Evolutionary conservation across 2,329 filamentous ascomycete genomes (phyloP), one percentile per base, ranked within the genome.

Genomic region (Shiraia bambusicola): DNA sequence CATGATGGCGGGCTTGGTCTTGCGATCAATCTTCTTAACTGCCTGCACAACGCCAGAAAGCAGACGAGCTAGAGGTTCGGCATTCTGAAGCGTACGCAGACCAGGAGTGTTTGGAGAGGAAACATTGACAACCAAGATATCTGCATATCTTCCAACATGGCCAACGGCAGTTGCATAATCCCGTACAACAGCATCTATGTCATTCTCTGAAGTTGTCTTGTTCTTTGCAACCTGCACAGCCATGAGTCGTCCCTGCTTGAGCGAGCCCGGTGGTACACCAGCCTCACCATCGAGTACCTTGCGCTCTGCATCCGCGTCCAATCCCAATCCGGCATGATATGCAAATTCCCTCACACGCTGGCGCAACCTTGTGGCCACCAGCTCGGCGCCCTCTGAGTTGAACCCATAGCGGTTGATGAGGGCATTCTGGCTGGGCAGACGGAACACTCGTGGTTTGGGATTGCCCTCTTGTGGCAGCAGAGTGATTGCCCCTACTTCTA

Each of bases 171-270:
- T 88, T n/a, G 93, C 87, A 64, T 97, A 96, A 57, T 86, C 81
- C 16, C 80, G 78, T 36, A 78, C 82, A 12, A 97, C 86, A 24
- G 90, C 91, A 29, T 86, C 80, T 46, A 95, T 85, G 63, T 97
- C 88, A 34, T 78, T 77, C 63, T 94, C 91, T 14, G 89, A 83
- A 0, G 93, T 98, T 33, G 81, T 77, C 76, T 96, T 97, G 74
- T 97, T 97, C 82, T 98, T 98, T 37, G 92, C 91, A 29, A 97
- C 82, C 72, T 98, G 93, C 13, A 98, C 90, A 12, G 88, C 86
- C 47, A 98, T 76, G 43, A 96, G 73, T 46, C 86, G 82, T 11
- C 91, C 92, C 0, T 82, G 74, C 11, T 76, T 72, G 56, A 98
- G 73, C 69, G 87, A 88, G n/a, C 93, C 88, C 0, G 90, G 84